Evolutionary conservation across 1,139 yeast genomes (phyloP), one percentile per base, ranked within the genome.

Genomic region (Kurtzmaniella quercitrusa): DNA sequence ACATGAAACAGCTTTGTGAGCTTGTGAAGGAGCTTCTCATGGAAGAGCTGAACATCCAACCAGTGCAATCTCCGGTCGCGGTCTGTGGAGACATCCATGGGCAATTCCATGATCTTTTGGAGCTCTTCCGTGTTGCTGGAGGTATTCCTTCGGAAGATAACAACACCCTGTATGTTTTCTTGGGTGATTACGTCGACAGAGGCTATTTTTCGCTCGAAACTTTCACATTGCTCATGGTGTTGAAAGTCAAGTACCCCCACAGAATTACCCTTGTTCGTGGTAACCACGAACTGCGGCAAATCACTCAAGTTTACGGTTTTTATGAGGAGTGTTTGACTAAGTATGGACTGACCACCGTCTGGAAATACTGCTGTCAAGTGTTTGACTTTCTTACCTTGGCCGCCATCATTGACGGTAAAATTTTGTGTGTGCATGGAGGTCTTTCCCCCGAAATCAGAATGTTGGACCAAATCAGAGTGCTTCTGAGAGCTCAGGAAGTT

Each of bases 51-150:
- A 93, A 93, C 61, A 91, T 93, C 51, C 98, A 93, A 59, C 98
- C 98, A 0, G 98, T 93, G 12, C 88, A 84, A 61, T 82, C 94
- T 30, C 98, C 98, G 1, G 98, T 93, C n/a, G 88, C 96, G 1
- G 98, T 93, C 3, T 93, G 98, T 71, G 98, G 98, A 52, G 98
- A 93, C 65, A 93, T 93, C 51, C 98, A 93, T 65, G 98, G 98
- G 2, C 98, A 93, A 63, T 93, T 93, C 62, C 98, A 93, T 61
- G 98, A 93, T 63, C 72, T 93, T 49, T 68, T 93, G 48, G 98
- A 93, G 63, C 71, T 93, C 33, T 93, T 93, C 62, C 76, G 96
- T 53, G 85, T 91, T 16, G 80, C 94, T 28, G 98, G 98, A 33
- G 98, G 98, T 17, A 76, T 91, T 53, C 98, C 98, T 0, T 60